Conservation (phyloP, 75 land plant genomes). For the Picea sitchensis region DNA sequence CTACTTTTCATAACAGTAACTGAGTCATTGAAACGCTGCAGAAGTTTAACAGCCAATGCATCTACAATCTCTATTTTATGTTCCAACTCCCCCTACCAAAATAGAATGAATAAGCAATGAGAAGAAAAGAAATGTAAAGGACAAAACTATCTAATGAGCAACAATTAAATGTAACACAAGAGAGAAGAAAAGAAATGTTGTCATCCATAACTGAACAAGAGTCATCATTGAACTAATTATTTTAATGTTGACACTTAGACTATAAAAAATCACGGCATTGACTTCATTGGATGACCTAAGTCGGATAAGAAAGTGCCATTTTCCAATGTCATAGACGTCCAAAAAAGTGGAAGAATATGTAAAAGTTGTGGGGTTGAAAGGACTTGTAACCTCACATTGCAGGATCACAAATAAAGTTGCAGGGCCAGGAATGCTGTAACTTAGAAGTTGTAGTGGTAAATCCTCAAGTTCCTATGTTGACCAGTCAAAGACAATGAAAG, state of each 20-base stretch:
- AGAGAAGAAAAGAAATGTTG: neutral
- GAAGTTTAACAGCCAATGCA: slow-evolving; percentile 80
- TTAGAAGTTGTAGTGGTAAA: no score
- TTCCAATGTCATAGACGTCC: no score
- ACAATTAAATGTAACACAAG: neutral
- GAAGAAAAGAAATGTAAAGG: neutral
- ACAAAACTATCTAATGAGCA: neutral
- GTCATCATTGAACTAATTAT: neutral
- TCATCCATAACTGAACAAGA: neutral
- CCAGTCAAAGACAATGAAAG: no score
- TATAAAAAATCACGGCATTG: neutral
- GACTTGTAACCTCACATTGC: no score
- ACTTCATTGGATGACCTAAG: neutral
- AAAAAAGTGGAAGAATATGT: no score
- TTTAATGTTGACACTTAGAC: neutral
- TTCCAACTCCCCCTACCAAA: slow-evolving; percentile 79
- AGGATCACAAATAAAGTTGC: no score
- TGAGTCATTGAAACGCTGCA: slow-evolving; percentile 84
- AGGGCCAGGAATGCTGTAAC: no score
- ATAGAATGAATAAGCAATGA: neutral
- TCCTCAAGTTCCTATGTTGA: no score
- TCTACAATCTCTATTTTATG: slow-evolving; percentile 88
- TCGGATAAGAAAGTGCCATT: no score
- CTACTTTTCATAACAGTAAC: slow-evolving; percentile 76
- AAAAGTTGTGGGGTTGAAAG: no score